A percentile compares a stretch with the other conserved stretches of the same genome.
phyloP scores from a whole-genome alignment of 306 rosid genomes.

The Medicago lupulina region DNA sequence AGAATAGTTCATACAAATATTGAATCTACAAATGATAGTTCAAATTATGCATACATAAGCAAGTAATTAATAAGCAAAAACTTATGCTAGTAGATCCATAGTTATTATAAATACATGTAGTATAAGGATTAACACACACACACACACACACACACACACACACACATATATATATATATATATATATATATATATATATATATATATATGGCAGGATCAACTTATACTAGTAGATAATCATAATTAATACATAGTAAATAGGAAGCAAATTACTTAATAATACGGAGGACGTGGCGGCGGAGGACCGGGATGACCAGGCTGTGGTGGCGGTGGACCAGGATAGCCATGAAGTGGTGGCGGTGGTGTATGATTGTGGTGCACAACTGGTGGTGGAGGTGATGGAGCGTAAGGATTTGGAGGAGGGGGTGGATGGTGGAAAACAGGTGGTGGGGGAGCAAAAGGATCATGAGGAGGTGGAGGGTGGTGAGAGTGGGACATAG shows the following conservation, averaged over 20 bases:
- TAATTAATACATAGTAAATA: neutral
- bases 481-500: neutral
- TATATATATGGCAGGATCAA: neutral
- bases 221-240: neutral
- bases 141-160: no score
- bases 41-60: no score
- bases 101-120: neutral
- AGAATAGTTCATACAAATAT: no score
- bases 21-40: no score
- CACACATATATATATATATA: no score
- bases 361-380: neutral
- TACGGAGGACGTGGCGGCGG: conserved; percentile 35
- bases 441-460: conserved; percentile 25
- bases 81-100: no score
- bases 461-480: conserved; percentile 26
- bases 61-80: no score
- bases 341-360: conserved; percentile 15
- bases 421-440: conserved; percentile 1
- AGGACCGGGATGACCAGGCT: conserved; percentile 10
- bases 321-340: conserved; percentile 16
- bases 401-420: conserved; percentile 6
- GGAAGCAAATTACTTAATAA: neutral
- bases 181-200: no score
- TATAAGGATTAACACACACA: no score
- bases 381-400: neutral